phyloP scores from a whole-genome alignment of 148 eudicot genomes.

The Rhododendron henanense region DNA sequence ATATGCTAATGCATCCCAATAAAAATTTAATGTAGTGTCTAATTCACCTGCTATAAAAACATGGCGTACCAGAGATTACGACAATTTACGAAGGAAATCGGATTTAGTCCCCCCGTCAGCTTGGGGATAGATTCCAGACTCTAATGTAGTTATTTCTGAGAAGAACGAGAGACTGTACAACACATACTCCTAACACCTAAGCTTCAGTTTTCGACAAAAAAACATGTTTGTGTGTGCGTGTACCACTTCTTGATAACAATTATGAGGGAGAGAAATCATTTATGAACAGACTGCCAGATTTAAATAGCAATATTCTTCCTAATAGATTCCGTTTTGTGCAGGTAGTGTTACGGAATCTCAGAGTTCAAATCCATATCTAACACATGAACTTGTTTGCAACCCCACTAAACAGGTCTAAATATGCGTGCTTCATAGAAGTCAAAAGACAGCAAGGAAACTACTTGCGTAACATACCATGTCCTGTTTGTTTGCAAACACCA shows the following conservation, averaged over 20 bases:
- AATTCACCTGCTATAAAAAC: neutral
- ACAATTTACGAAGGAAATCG: neutral
- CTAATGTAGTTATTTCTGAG: neutral
- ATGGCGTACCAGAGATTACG: neutral
- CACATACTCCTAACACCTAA: neutral
- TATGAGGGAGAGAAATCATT: neutral
- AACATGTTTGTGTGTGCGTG: neutral
- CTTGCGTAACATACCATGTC: constrained; percentile 69
- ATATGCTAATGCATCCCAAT: neutral
- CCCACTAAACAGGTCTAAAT: neutral
- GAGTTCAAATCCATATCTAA: neutral
- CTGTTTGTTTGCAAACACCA: constrained; percentile 98
- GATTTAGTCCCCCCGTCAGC: neutral
- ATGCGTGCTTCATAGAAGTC: neutral
- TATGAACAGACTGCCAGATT: neutral
- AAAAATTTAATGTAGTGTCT: neutral
- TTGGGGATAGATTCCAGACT: neutral
- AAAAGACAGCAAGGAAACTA: constrained; percentile 1
- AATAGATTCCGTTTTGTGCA: neutral
- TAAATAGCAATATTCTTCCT: neutral
- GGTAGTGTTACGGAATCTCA: neutral
- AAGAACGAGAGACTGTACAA: neutral
- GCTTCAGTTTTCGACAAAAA: neutral
- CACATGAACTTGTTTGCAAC: neutral
- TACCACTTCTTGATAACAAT: neutral